Conservation (phyloP, 768 basidiomycete species). For the Tulasnella sp. region DNA sequence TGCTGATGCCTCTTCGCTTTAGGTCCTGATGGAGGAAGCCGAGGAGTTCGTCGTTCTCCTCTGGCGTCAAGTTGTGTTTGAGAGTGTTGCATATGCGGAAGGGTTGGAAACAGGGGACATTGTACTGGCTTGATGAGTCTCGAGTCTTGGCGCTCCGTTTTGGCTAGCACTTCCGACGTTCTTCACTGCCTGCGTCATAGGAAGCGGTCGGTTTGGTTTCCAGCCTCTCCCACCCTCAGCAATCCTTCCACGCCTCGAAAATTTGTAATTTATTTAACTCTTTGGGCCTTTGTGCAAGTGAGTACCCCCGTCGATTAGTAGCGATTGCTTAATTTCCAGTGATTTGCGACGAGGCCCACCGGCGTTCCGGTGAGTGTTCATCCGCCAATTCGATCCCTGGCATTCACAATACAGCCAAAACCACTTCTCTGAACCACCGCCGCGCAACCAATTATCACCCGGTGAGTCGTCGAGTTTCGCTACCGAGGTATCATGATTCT, state of each 20-base stretch:
- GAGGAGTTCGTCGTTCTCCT: constrained; percentile 72
- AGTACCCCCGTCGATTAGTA: constrained; percentile 17
- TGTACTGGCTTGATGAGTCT: constrained; percentile 53
- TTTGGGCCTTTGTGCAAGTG: constrained; percentile 1
- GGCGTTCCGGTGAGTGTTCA: not conserved
- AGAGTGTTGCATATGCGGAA: constrained; percentile 91
- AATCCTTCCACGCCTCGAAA: not conserved
- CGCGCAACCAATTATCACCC: not conserved
- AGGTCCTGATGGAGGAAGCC: constrained; percentile 95
- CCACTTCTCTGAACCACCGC: not conserved
- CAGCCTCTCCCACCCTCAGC: constrained; percentile 4
- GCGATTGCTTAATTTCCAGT: constrained; percentile 13
- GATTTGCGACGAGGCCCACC: not conserved
- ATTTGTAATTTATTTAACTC: constrained; percentile 1
- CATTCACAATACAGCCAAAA: not conserved
- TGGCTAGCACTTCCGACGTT: constrained; percentile 2
- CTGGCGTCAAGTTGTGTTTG: constrained; percentile 93
- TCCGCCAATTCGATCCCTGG: not conserved
- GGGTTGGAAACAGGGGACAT: constrained; percentile 84
- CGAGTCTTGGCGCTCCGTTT: not conserved
- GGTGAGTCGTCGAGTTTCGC: not conserved
- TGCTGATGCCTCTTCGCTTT: constrained; percentile 17
- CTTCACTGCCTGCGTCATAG: constrained; percentile 4
- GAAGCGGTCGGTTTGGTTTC: not conserved
- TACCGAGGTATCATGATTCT: not conserved